These are phyloP conservation scores for Ceratocystis ficicola DNA, from an alignment of 2,329 filamentous ascomycete genomes.

Conservation along the genomic window DNA sequence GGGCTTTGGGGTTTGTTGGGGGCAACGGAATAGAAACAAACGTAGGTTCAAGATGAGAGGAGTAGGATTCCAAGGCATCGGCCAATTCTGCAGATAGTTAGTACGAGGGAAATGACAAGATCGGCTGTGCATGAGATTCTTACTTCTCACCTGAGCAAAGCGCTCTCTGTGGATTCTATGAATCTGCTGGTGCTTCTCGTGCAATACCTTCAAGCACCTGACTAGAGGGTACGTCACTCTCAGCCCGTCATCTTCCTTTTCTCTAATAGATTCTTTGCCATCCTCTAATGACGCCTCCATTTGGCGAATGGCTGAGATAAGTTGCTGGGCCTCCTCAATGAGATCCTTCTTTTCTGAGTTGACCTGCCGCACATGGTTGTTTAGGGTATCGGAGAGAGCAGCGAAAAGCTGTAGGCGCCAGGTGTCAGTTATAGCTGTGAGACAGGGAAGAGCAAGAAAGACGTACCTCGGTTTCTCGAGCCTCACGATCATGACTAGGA, in stretches of 20 bases:
- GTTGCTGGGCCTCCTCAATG: conserved; percentile 75
- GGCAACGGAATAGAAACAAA: conserved; percentile 80
- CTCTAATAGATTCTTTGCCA: conserved; percentile 50
- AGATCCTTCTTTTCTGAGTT: conserved; percentile 80
- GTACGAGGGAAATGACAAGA: neutral
- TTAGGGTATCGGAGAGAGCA: conserved; percentile 80
- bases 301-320: conserved; percentile 76
- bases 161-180: conserved; percentile 77
- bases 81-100: conserved; percentile 58
- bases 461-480: conserved; percentile 74
- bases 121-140: conserved; percentile 27
- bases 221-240: conserved; percentile 72
- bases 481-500: conserved; percentile 81
- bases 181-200: conserved; percentile 74
- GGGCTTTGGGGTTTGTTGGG: conserved; percentile 63
- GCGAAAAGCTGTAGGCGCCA: conserved; percentile 59
- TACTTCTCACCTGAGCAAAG: conserved; percentile 91
- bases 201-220: conserved; percentile 64
- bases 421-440: neutral
- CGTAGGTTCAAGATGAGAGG: conserved; percentile 80
- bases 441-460: neutral
- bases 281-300: conserved; percentile 89
- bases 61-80: conserved; percentile 87
- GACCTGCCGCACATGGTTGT: conserved; percentile 77
- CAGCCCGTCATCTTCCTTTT: conserved; percentile 55